Conservation (phyloP, 257 asterid species). For the Scutellaria minor region DNA sequence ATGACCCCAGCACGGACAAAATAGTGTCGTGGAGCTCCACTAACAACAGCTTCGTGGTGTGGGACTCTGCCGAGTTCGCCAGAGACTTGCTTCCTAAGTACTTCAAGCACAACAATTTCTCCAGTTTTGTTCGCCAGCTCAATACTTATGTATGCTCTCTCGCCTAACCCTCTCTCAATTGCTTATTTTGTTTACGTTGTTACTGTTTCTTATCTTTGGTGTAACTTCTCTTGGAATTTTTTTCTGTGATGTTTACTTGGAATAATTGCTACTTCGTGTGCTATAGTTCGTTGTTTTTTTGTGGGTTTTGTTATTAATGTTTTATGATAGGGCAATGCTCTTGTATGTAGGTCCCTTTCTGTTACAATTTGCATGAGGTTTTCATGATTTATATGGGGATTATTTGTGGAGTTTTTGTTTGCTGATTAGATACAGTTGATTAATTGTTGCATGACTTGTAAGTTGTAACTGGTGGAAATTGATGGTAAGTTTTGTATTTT, state of each 20-base stretch:
- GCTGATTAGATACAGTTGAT: neutral
- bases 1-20: constrained; percentile 68
- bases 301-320: constrained; percentile 1
- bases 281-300: neutral
- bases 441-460: neutral
- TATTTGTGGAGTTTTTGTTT: constrained; percentile 4
- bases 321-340: constrained; percentile 13
- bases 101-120: constrained; percentile 84
- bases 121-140: constrained; percentile 80
- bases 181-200: neutral
- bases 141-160: constrained; percentile 52
- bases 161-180: neutral
- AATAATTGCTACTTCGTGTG: neutral
- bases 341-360: neutral
- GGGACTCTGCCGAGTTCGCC: constrained; percentile 83
- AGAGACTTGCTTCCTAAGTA: constrained; percentile 67
- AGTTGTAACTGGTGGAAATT: neutral
- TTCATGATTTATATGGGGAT: neutral
- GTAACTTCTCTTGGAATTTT: neutral
- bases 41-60: constrained; percentile 73
- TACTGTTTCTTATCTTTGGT: neutral
- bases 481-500: neutral
- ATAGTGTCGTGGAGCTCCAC: constrained; percentile 76
- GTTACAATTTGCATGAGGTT: neutral
- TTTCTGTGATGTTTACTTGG: neutral